phyloP scores from a whole-genome alignment of 139 green algal species.

The Coelastrella sp. region DNA sequence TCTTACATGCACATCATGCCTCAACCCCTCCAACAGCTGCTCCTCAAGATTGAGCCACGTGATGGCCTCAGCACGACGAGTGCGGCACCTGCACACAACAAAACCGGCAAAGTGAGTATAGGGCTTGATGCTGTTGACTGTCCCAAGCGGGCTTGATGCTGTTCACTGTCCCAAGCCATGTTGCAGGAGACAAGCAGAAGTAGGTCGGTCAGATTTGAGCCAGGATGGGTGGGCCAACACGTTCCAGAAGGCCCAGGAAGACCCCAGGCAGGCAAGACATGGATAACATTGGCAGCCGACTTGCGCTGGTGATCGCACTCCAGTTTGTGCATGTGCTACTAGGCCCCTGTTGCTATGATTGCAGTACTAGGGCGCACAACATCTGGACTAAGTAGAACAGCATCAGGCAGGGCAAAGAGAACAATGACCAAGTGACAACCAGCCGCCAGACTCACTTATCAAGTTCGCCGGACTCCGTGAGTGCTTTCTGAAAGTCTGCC shows the following conservation, averaged over 20 bases:
- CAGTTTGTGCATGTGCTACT: too few species aligned
- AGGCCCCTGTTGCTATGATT: too few species aligned
- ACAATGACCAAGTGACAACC: background rate
- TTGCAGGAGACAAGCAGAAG: too few species aligned
- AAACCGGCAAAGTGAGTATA: background rate
- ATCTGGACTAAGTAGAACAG: background rate
- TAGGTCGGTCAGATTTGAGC: too few species aligned
- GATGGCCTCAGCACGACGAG: slow-evolving; percentile 25
- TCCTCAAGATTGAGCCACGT: slow-evolving; percentile 52
- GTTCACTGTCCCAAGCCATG: background rate
- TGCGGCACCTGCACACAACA: slow-evolving; percentile 44
- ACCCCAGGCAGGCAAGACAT: too few species aligned
- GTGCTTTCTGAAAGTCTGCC: slow-evolving; percentile 44
- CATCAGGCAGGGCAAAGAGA: background rate
- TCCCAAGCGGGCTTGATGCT: background rate
- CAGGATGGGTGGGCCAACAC: too few species aligned
- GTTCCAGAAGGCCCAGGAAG: too few species aligned
- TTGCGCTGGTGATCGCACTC: too few species aligned
- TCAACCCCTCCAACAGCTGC: slow-evolving; percentile 51
- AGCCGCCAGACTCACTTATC: background rate
- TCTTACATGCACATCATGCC: slow-evolving; percentile 6
- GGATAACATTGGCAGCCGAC: too few species aligned
- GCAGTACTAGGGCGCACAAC: too few species aligned
- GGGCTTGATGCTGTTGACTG: background rate
- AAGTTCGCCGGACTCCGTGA: slow-evolving; percentile 43